A percentile compares a stretch with the other conserved stretches of the same genome.
Conservation (phyloP, 2,329 filamentous ascomycete species). For the Sclerotinia borealis region DNA sequence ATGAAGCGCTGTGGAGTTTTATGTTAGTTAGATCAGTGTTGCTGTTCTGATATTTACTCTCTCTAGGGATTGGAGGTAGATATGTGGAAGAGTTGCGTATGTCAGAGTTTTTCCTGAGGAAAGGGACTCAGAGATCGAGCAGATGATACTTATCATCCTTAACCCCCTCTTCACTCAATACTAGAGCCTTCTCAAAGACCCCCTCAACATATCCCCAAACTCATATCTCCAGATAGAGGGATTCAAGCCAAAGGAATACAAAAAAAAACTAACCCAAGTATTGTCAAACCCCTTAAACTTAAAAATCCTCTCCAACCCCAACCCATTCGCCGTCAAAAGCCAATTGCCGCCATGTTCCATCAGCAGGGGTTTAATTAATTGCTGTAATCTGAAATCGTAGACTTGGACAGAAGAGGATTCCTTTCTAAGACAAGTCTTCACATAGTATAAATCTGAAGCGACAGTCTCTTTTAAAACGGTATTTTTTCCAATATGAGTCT, state of each 20-base stretch:
- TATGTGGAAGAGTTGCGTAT: neutral
- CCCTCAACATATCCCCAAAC: neutral
- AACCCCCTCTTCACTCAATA: neutral
- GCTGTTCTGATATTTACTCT: neutral
- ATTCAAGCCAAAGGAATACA: neutral
- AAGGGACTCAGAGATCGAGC: neutral
- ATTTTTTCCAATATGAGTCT: no score
- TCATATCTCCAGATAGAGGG: no score
- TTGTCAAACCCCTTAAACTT: constrained; percentile 60
- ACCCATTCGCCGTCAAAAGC: constrained; percentile 44
- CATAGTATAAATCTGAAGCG: no score
- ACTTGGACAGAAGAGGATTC: no score
- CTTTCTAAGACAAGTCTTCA: no score
- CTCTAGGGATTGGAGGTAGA: neutral
- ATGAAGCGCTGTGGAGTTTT: constrained; percentile 58
- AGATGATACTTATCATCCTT: neutral
- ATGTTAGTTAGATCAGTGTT: neutral
- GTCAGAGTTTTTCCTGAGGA: neutral
- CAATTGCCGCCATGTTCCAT: constrained; percentile 37
- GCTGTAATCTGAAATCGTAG: neutral
- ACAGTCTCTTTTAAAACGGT: no score
- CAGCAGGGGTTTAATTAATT: neutral
- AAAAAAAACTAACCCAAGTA: constrained; percentile 49
- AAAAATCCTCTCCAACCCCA: constrained; percentile 54
- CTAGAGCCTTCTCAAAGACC: neutral